Evolutionary conservation across 2,329 filamentous ascomycete genomes (phyloP), one percentile per base, ranked within the genome.

Genomic region (Penicillium hordei): DNA sequence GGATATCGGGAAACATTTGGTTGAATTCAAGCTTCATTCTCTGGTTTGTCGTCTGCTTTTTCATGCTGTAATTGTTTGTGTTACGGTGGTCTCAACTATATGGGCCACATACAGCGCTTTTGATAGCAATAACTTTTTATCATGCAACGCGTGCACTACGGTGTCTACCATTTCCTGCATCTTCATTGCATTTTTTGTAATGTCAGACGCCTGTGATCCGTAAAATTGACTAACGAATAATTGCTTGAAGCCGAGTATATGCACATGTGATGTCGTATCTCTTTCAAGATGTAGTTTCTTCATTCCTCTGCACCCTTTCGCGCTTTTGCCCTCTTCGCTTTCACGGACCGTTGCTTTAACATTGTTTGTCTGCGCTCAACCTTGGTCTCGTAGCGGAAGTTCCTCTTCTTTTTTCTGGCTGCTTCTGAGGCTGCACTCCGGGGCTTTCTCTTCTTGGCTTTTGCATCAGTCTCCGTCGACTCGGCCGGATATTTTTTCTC

Each of bases 371-470:
- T 89, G 69, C 94, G 84, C 67, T 97, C 93, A 33, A 86, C 78
- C 78, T 96, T 96, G 61, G 83, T 89, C 78, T 97, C 91, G 75
- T 99, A 99, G 62, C 91, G 86, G 72, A 97, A 97, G 76, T 93
- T 91, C 76, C 89, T 88, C 81, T 93, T 96, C 78, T 89, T 93
- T 79, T 89, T 91, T 77, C 91, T 93, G 23, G 80, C 80, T 68
- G 81, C 85, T 59, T 78, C 77, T 51, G 78, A 78, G 59, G 67
- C 67, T 27, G 61, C 61, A 51, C 75, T 76, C 58, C 78, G 53
- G 12, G 49, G 82, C 61, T 81, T 79, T 71, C 85, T 85, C 58
- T 69, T 71, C 78, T 55, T 55, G 82, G 66, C 71, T 10, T 76
- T 56, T 60, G 66, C 58, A 48, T 66, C 66, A 33, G 63, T 44